Percentiles rank a stretch among this genome's conserved stretches.
Evolutionary conservation across 2,329 filamentous ascomycete genomes (phyloP).

Genomic region (Parafenestella ontariensis): DNA sequence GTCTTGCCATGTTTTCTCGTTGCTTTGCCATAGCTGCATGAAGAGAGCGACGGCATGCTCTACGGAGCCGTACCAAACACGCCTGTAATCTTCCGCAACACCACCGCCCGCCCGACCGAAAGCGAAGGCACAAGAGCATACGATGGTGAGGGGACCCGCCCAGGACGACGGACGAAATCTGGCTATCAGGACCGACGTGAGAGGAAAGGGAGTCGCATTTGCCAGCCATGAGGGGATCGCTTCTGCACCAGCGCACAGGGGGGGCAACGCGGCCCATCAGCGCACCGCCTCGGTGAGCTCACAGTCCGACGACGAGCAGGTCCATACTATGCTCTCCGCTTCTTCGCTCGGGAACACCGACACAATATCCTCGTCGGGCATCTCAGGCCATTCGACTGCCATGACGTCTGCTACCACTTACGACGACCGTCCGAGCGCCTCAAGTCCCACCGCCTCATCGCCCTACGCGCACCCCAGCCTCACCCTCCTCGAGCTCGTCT

Average conservation of each 20-base stretch:
- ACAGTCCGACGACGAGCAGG: conserved; percentile 25
- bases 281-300: conserved; percentile 34
- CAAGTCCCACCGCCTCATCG: conserved; percentile 25
- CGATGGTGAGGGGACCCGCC: conserved; percentile 34
- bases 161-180: conserved; percentile 17
- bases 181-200: conserved; percentile 27
- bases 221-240: conserved; percentile 25
- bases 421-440: conserved; percentile 30
- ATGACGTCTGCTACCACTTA: conserved; percentile 43
- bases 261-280: conserved; percentile 3
- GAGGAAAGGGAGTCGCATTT: conserved; percentile 32
- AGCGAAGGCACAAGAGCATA: conserved; percentile 4
- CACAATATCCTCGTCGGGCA: conserved; percentile 35
- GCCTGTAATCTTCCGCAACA: conserved; percentile 4
- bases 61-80: conserved; percentile 14
- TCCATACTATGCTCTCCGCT: conserved; percentile 39
- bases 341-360: conserved; percentile 38
- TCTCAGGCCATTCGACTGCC: conserved; percentile 43
- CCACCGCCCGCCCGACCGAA: neutral
- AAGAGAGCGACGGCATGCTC: conserved; percentile 20
- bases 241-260: conserved; percentile 2
- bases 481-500: conserved; percentile 48
- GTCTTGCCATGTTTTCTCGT: conserved; percentile 1
- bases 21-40: conserved; percentile 14
- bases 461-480: conserved; percentile 41